Base-by-base conservation (phyloP, 305 asterid genomes). In the Euphrasia arctica region DNA sequence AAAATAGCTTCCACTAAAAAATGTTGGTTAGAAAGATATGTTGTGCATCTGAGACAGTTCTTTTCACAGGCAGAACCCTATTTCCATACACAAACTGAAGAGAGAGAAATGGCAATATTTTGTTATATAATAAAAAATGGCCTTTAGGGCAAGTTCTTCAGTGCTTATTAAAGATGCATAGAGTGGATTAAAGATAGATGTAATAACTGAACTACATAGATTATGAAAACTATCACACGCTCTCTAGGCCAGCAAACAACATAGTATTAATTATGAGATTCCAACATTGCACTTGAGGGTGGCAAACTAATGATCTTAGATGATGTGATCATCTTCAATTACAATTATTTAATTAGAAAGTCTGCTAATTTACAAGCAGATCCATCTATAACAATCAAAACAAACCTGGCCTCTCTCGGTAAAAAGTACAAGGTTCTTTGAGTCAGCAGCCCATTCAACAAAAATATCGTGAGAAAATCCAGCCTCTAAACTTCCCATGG, bases 401-500 rank as follows among this genome's bases (percentile, higher is more conserved):
- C 83, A 63, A 69, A 92, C 98, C 98, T 92, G 98, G 83, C 94
- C 97, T 78, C 96, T 83, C 79, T 93, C 98, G 9, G 97, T 81
- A 78, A 93, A 93, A 65, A 93, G 89, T 69, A 93, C 90, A 57
- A 93, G 95, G 83, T 93, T 93, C 85, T 80, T 93, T n/a, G 77
- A n/a, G 80, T 90, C 97, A 56, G 87, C 84, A 72, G 97, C 97
- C 97, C 98, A 93, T 57, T 93, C 98, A 71, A 90, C 94, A 74
- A 93, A 93, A 64, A 93, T 80, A 68, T 93, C 98, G 72, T 93
- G 98, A 34, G 98, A 80, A 81, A 90, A 87, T 63, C 98, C 98
- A 67, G 81, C 85, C 83, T 93, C 98, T 72, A 93, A 80, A 75
- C 98, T 93, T 71, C 84, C 98, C 97, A 93, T 87, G 74, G 97